These are phyloP conservation scores for Saprolegnia parasitica DNA, from an alignment of 352 stramenopile species.

Conservation along the genomic window DNA sequence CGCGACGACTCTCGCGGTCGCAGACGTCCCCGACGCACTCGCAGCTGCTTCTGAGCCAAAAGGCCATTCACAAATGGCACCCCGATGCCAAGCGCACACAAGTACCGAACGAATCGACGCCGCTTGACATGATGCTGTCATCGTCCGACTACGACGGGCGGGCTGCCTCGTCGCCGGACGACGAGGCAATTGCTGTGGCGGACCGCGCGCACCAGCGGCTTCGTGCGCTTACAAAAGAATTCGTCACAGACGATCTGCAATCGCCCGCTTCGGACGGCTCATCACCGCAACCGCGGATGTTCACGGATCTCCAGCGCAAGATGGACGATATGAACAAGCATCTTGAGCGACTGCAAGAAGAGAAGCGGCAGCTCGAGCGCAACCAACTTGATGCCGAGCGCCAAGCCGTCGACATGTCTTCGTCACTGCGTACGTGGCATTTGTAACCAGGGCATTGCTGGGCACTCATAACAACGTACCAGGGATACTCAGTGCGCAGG, in stretches of 20 bases:
- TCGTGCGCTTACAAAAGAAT: conserved; percentile 38
- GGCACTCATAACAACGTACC: not conserved
- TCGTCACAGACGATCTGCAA: conserved; percentile 41
- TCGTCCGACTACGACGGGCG: conserved; percentile 29
- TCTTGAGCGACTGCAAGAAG: conserved; percentile 29
- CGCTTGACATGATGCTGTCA: conserved; percentile 22
- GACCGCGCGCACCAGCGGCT: conserved; percentile 34
- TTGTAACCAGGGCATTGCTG: not conserved
- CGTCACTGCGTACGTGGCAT: conserved; percentile 14
- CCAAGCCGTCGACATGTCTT: conserved; percentile 27
- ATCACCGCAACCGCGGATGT: conserved; percentile 23
- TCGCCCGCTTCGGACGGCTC: conserved; percentile 13
- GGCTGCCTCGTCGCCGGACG: not conserved
- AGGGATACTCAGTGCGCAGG: conserved; percentile 26
- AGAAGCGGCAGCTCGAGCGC: conserved; percentile 21
- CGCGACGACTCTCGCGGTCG: not conserved
- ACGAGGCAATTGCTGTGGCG: conserved; percentile 22
- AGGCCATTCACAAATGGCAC: conserved; percentile 44
- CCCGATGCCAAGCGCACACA: conserved; percentile 37
- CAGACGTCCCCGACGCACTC: not conserved
- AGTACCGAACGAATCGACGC: conserved; percentile 31
- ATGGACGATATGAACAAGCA: conserved; percentile 32
- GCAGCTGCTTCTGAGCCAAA: conserved; percentile 23
- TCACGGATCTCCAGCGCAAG: conserved; percentile 25
- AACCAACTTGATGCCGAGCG: conserved; percentile 24